phyloP scores from a whole-genome alignment of 1,284 basidiomycete genomes.

The Tylopilus sp. region DNA sequence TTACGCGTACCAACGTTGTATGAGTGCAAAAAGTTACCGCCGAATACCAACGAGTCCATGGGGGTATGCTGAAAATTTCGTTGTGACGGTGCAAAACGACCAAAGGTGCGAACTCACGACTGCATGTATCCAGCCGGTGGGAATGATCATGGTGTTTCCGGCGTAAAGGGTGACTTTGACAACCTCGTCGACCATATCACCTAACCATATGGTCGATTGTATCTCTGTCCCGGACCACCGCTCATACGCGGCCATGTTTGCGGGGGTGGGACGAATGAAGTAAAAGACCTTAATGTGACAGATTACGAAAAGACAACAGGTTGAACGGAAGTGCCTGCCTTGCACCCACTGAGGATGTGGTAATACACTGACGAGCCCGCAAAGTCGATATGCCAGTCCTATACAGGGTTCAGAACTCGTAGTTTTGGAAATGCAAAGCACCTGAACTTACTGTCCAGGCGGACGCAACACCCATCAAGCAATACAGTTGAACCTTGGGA shows the following conservation, averaged over 20 bases:
- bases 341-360: slow-evolving; percentile 79
- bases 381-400: slow-evolving; percentile 98
- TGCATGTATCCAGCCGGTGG: slow-evolving; percentile 96
- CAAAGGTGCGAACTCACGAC: slow-evolving; percentile 59
- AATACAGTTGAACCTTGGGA: slow-evolving; percentile 96
- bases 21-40: slow-evolving; percentile 94
- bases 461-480: slow-evolving; percentile 82
- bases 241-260: slow-evolving; percentile 87
- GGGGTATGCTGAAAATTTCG: slow-evolving; percentile 71
- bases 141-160: slow-evolving; percentile 97
- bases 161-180: slow-evolving; percentile 74
- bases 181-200: slow-evolving; percentile 86
- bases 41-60: slow-evolving; percentile 89
- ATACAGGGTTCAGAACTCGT: slow-evolving; percentile 12
- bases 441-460: slow-evolving; percentile 81
- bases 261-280: slow-evolving; percentile 87
- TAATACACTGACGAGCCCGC: slow-evolving; percentile 95
- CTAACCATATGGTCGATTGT: slow-evolving; percentile 87
- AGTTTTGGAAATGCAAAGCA: background rate
- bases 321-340: slow-evolving; percentile 44
- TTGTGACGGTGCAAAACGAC: slow-evolving; percentile 1
- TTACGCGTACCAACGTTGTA: slow-evolving; percentile 72
- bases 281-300: slow-evolving; percentile 72
- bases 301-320: slow-evolving; percentile 11
- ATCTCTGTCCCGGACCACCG: slow-evolving; percentile 87